phyloP scores from a whole-genome alignment of 345 rosid species.

The Fremontodendron californicum region DNA sequence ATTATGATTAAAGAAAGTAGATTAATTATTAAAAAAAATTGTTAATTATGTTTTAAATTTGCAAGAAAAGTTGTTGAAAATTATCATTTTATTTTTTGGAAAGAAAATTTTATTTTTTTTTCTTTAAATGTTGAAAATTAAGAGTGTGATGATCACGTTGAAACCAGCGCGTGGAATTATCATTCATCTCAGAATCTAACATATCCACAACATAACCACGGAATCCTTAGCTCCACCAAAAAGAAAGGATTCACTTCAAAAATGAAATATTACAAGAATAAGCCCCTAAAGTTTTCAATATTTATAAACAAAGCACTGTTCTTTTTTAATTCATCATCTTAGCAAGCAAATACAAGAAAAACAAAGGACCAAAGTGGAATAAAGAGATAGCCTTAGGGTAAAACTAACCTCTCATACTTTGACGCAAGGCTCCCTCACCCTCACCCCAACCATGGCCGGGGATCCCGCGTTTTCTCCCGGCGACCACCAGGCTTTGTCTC shows the following conservation, averaged over 20 bases:
- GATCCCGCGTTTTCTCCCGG: neutral
- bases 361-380: neutral
- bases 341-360: neutral
- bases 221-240: neutral
- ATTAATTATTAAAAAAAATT: neutral
- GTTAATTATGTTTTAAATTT: neutral
- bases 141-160: neutral
- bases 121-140: neutral
- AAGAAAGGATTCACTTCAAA: neutral
- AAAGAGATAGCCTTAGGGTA: neutral
- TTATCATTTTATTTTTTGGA: neutral
- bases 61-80: neutral
- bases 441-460: slow-evolving; percentile 2
- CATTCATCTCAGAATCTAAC: neutral
- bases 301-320: neutral
- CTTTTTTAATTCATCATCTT: neutral
- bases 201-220: neutral
- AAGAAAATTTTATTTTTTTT: no score
- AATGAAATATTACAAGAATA: neutral
- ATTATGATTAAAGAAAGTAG: neutral
- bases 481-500: neutral
- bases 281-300: neutral
- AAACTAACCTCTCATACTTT: slow-evolving; percentile 12
- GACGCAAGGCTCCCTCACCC: slow-evolving; percentile 10
- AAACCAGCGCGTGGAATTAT: neutral